Evolutionary conservation across 2,329 filamentous ascomycete genomes (phyloP).

Genomic region (Aspergillaceae sp.): DNA sequence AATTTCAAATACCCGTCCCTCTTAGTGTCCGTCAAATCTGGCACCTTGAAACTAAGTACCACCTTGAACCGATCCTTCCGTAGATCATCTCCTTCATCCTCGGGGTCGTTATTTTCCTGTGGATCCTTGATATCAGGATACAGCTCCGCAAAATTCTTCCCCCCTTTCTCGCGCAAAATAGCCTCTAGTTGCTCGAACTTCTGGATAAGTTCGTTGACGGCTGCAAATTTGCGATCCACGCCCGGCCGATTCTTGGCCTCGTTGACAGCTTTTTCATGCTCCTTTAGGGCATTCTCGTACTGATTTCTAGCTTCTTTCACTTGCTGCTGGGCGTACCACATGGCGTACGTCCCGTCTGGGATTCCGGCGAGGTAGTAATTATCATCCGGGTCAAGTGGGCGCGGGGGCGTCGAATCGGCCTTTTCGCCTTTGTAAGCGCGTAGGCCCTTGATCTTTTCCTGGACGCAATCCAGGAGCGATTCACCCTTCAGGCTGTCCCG

Average conservation of each 20-base stretch:
- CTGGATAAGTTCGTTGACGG: conserved; percentile 44
- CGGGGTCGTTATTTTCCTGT: neutral
- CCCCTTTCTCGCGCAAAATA: conserved; percentile 49
- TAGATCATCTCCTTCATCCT: neutral
- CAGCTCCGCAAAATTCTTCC: conserved; percentile 59
- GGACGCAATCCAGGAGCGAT: conserved; percentile 55
- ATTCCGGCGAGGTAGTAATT: conserved; percentile 44
- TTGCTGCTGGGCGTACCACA: conserved; percentile 43
- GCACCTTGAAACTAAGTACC: conserved; percentile 42
- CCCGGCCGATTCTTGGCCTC: conserved; percentile 13
- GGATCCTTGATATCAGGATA: conserved; percentile 41
- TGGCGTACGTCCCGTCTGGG: conserved; percentile 50
- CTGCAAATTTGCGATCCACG: conserved; percentile 46
- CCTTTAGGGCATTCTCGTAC: conserved; percentile 30
- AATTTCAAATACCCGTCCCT: conserved; percentile 55
- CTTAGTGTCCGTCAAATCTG: conserved; percentile 46
- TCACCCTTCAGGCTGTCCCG: neutral
- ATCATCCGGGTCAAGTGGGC: conserved; percentile 34
- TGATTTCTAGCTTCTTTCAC: conserved; percentile 28
- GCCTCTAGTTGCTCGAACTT: conserved; percentile 50
- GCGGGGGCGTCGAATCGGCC: conserved; percentile 4
- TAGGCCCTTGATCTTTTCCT: conserved; percentile 44
- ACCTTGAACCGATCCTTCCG: conserved; percentile 40
- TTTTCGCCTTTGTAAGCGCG: conserved; percentile 36
- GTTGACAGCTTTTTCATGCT: conserved; percentile 12